A percentile compares a stretch with the other conserved stretches of the same genome.
phyloP scores from a whole-genome alignment of 2,329 filamentous ascomycete genomes.

The Penicillium corylophilum region DNA sequence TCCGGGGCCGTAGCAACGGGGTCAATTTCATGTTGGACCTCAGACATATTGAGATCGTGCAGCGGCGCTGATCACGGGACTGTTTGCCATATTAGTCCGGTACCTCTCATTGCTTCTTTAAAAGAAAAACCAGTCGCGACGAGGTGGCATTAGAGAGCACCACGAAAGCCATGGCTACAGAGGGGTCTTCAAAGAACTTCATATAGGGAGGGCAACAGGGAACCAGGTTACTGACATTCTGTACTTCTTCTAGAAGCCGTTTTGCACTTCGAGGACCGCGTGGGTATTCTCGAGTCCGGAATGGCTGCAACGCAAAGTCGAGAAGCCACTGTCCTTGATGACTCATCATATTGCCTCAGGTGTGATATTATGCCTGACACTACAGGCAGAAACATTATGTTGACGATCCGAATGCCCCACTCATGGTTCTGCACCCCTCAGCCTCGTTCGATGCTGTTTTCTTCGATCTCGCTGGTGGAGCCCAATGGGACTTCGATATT shows the following conservation, averaged over 20 bases:
- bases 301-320: slow-evolving; percentile 37
- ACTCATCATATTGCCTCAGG: slow-evolving; percentile 15
- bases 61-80: slow-evolving; percentile 34
- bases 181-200: background rate
- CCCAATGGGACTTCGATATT: slow-evolving; percentile 9
- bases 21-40: slow-evolving; percentile 36
- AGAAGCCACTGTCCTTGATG: slow-evolving; percentile 35
- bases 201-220: slow-evolving; percentile 10
- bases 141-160: background rate
- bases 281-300: slow-evolving; percentile 46
- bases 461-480: slow-evolving; percentile 7
- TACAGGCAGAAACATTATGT: background rate
- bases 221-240: slow-evolving; percentile 25
- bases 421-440: slow-evolving; percentile 3
- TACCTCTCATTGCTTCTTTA: background rate
- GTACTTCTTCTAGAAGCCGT: slow-evolving; percentile 24
- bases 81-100: slow-evolving; percentile 35
- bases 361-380: background rate
- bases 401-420: slow-evolving; percentile 8
- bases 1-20: slow-evolving; percentile 32
- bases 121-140: background rate
- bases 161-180: slow-evolving; percentile 4
- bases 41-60: slow-evolving; percentile 35
- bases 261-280: slow-evolving; percentile 43
- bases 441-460: slow-evolving; percentile 2